Conservation (phyloP, 2,329 filamentous ascomycete genomes). For the Fusarium solani-melongenae region DNA sequence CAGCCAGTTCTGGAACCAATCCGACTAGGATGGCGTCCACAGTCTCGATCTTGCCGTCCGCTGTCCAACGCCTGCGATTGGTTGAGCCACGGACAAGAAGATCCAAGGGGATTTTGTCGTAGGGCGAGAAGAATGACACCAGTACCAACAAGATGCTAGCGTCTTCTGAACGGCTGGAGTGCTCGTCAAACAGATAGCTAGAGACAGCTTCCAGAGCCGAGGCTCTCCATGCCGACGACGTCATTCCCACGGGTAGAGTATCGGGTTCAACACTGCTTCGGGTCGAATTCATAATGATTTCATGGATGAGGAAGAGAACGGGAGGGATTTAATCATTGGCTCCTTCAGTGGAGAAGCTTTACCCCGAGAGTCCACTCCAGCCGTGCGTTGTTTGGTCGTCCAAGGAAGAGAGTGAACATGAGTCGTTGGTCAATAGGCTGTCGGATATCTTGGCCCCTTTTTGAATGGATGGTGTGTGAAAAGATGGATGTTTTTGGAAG, state of each 20-base stretch:
- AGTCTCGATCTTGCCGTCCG: slow-evolving; percentile 31
- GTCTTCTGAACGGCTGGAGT: slow-evolving; percentile 26
- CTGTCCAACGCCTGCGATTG: slow-evolving; percentile 40
- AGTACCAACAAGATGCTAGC: slow-evolving; percentile 33
- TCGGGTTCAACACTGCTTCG: slow-evolving; percentile 3
- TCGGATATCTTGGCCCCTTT: slow-evolving; percentile 5
- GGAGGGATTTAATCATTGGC: slow-evolving; percentile 6
- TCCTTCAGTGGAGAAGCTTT: slow-evolving; percentile 18
- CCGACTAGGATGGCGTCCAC: slow-evolving; percentile 48
- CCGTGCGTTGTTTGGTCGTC: slow-evolving; percentile 6
- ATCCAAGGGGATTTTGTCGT: slow-evolving; percentile 31
- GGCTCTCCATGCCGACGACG: slow-evolving; percentile 25
- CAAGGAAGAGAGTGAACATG: neutral
- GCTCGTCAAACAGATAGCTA: slow-evolving; percentile 21
- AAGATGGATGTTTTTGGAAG: slow-evolving; percentile 18
- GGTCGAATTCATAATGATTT: neutral
- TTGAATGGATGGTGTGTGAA: slow-evolving; percentile 15
- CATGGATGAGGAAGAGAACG: neutral
- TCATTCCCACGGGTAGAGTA: slow-evolving; percentile 6
- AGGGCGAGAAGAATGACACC: slow-evolving; percentile 34
- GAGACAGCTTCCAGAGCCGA: slow-evolving; percentile 33
- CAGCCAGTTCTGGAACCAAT: slow-evolving; percentile 12
- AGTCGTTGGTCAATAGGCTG: neutral
- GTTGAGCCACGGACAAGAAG: slow-evolving; percentile 35
- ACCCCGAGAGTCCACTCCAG: slow-evolving; percentile 5